Evolutionary conservation across 1,284 basidiomycete genomes (phyloP), one percentile per base, ranked within the genome.

Genomic region (Cryptococcus floricola): DNA sequence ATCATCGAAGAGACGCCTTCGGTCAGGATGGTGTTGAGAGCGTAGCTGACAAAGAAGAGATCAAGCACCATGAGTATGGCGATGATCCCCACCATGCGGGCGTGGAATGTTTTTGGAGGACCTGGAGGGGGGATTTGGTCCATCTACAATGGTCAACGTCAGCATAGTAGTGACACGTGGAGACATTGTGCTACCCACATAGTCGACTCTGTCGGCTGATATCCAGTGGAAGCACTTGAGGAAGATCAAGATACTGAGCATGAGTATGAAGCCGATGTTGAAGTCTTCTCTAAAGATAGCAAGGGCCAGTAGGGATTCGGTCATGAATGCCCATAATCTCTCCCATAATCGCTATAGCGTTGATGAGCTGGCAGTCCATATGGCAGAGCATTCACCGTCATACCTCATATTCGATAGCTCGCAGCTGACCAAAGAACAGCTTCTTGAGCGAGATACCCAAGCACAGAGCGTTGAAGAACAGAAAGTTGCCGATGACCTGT

Each of bases 191-290:
- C 10, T 1, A 80, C 86, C 63, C 64, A 94, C 93, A 82, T 90
- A 94, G 83, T 98, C 96, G 52, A 98, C 89, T 44, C 96, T 84
- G 73, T 98, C 95, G 3, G 86, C 85, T 56, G 92, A 85, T 34
- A 99, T 83, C 94, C 94, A 98, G 75, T 99, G 96, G 76, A 98
- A 98, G 54, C 91, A 92, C 74, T 98, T 98, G 66, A 98, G 83
- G 67, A 97, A 95, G 14, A 98, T 83, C 19, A 99, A 80, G 63
- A 91, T 85, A 18, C 89, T 87, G 71, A 97, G 98, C 83, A 97
- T 89, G 63, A 94, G 79, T 39, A 87, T 87, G 72, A 98, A 98
- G 1, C 87, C 85, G n/a, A 88, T 84, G 75, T 96, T 89, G 74
- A 93, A 91, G 75, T 92, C 89, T 74, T 93, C 89, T 23, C 75